Base-by-base conservation (phyloP, 164 flowering plant species). In the Vitis amurensis region DNA sequence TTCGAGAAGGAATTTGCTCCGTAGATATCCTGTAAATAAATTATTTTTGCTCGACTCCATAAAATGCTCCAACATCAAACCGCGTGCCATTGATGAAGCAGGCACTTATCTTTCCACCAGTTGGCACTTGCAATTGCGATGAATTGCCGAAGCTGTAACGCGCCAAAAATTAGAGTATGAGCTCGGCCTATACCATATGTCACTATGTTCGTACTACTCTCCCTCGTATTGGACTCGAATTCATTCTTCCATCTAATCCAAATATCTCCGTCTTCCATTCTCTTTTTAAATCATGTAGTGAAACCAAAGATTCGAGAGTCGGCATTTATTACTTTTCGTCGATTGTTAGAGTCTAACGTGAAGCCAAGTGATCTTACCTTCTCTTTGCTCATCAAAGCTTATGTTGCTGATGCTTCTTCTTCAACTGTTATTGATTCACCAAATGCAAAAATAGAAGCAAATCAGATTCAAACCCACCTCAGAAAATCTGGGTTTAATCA, bases 371-470 rank as follows among this genome's bases (percentile, higher is more conserved):
- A 77, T 11, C 73, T 71, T 37, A 77, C 83, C 16, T 79, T 82
- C 69, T 77, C 84, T 37, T 66, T 82, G n/a, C 80, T 85, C 27
- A 52, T 82, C 44, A 82, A 78, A 68, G 69, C 83, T 29, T 76
- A 56, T 11, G 55, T 61, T 59, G 63, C 71, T 8, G 14, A 61
- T 44, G 37, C 62, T 16, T 57, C 62, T 16, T 57, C 62, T 23
- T 47, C 65, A 9, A 70, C 77, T 0, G 44, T 31, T 57, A 60
- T 19, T 7, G 53, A 59, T 71, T 59, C 80, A 9, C 5, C 4
- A 9, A 19, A 55, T 12, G 49, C 58, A 30, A 62, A 50, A 61
- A 50, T 50, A 66, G 77, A 79, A 70, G 79, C 74, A 47, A 62
- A 60, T 50, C 81, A 70, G 73, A 65, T 77, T 59, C 88, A 80